Percentiles rank a stretch among this genome's conserved stretches.
Evolutionary conservation across 176 grass and related monocot species (phyloP).

Genomic region (Rhynchospora breviuscula): DNA sequence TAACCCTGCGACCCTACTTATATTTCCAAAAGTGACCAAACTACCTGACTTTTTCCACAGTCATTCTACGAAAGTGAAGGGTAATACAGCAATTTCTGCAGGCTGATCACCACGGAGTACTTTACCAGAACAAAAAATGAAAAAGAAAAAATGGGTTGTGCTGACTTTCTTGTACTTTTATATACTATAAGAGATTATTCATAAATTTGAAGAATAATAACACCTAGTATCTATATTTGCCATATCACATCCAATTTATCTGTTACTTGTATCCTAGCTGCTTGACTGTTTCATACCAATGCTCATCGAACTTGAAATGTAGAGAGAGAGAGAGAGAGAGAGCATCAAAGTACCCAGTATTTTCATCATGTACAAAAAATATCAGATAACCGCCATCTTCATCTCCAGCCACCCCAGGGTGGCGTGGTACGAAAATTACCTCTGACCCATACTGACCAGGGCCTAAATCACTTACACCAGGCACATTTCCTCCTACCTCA

Average conservation of each 20-base stretch:
- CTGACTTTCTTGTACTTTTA: neutral
- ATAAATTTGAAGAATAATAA: neutral
- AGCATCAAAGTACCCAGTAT: constrained; percentile 54
- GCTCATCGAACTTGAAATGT: neutral
- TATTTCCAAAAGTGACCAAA: neutral
- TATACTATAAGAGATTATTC: neutral
- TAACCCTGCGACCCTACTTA: neutral
- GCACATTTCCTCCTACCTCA: constrained; percentile 73
- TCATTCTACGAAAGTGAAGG: neutral
- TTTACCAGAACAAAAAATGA: no score
- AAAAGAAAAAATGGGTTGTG: neutral
- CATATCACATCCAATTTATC: neutral
- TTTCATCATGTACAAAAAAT: constrained; percentile 84
- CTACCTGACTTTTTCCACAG: neutral
- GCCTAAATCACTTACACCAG: constrained; percentile 66
- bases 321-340: neutral
- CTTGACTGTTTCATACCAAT: neutral
- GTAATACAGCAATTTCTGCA: neutral
- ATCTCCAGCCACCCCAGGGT: constrained; percentile 48
- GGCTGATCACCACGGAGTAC: no score
- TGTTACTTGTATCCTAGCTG: neutral
- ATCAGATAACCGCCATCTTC: constrained; percentile 90
- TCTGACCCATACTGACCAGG: constrained; percentile 68
- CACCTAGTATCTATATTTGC: neutral
- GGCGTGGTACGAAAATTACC: constrained; percentile 76